Evolutionary conservation across 305 asterid genomes (phyloP).

Genomic region (Rubia tinctorum): DNA sequence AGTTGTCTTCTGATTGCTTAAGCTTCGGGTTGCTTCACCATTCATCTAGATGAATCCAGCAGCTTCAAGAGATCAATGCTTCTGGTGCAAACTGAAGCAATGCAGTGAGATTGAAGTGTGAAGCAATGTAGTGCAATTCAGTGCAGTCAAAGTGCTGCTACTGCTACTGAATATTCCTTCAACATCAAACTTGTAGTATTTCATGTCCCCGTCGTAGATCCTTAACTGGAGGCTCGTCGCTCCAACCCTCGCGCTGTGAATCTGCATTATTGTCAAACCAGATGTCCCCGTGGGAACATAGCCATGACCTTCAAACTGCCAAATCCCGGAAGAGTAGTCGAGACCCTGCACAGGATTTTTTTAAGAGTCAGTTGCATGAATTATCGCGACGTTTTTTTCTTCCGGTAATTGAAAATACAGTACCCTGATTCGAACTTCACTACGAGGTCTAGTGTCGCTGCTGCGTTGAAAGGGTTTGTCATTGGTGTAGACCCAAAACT

Average conservation of each 20-base stretch:
- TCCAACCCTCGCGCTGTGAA: conserved; percentile 28
- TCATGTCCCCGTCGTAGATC: conserved; percentile 32
- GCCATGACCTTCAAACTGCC: conserved; percentile 41
- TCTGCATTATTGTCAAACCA: conserved; percentile 37
- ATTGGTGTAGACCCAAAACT: conserved; percentile 21
- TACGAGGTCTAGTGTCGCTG: conserved; percentile 24
- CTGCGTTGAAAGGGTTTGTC: conserved; percentile 21
- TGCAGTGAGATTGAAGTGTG: too few species aligned
- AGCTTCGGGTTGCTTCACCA: too few species aligned
- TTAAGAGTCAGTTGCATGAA: neutral
- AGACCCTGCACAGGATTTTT: conserved; percentile 27
- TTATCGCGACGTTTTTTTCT: too few species aligned
- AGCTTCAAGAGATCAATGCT: too few species aligned
- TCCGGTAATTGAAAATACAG: too few species aligned
- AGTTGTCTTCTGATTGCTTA: too few species aligned
- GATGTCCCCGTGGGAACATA: conserved; percentile 40
- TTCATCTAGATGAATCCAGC: too few species aligned
- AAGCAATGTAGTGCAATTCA: too few species aligned
- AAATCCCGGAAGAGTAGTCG: conserved; percentile 34
- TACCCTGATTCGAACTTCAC: conserved; percentile 22
- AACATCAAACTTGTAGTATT: conserved; percentile 24
- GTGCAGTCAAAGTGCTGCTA: too few species aligned
- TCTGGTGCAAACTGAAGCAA: too few species aligned
- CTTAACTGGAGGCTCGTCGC: conserved; percentile 27
- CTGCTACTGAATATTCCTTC: too few species aligned